Evolutionary conservation across 345 rosid genomes (phyloP).

Genomic region (Gynandropsis gynandra): DNA sequence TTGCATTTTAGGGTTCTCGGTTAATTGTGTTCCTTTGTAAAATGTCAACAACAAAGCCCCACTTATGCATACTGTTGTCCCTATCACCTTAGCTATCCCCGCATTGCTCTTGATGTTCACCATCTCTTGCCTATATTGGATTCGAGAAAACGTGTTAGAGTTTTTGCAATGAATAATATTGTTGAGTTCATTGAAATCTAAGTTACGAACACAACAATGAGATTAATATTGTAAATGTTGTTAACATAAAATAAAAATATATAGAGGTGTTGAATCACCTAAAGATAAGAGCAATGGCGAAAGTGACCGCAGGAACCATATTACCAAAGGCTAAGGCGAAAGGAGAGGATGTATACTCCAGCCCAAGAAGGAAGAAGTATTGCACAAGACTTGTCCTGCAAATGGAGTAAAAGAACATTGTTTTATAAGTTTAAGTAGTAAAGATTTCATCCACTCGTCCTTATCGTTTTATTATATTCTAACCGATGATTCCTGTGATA

Average conservation of each 20-base stretch:
- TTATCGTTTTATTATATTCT: not conserved
- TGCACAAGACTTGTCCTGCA: slow-evolving; percentile 41
- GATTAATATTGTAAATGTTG: too few relatives aligned
- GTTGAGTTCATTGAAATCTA: too few relatives aligned
- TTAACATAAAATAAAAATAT: too few relatives aligned
- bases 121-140: slow-evolving; percentile 44
- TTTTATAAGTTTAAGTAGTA: not conserved
- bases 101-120: slow-evolving; percentile 34
- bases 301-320: slow-evolving; percentile 54
- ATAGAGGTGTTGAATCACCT: slow-evolving; percentile 27
- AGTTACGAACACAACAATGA: too few relatives aligned
- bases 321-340: slow-evolving; percentile 49
- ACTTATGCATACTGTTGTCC: slow-evolving; percentile 44
- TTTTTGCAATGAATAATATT: too few relatives aligned
- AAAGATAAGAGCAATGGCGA: slow-evolving; percentile 40
- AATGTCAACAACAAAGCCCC: slow-evolving; percentile 50
- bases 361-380: slow-evolving; percentile 48
- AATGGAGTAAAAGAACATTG: slow-evolving; percentile 1
- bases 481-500: too few relatives aligned
- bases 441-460: not conserved
- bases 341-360: slow-evolving; percentile 47
- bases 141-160: too few relatives aligned
- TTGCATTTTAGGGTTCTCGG: slow-evolving; percentile 19
- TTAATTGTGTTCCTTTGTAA: slow-evolving; percentile 43
- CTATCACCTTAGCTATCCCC: slow-evolving; percentile 50